Base-by-base conservation (phyloP, 2,329 filamentous ascomycete species). In the Pyrenochaeta sp. region DNA sequence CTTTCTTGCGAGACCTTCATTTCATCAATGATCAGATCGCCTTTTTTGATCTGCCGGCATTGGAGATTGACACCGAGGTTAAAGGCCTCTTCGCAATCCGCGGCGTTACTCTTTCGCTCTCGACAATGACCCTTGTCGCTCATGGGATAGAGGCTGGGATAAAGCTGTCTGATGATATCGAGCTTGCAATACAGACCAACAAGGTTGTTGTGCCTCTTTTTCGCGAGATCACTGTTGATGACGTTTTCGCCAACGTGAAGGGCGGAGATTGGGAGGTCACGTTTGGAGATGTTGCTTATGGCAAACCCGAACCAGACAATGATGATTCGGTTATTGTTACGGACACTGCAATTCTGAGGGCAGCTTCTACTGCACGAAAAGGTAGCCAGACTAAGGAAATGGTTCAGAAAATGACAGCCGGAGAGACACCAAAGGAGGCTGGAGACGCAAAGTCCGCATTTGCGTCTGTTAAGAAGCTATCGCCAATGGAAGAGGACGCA, bases 241-340 rank as follows among this genome's bases (percentile, higher is more conserved):
- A 82, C 47, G 76, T 80, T 8, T 81, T 76, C 55, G 77, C 73
- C n/a, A 81, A 80, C 55, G 59, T 81, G 34, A 82, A 82, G 57
- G 78, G 77, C 15, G 76, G 75, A n/a, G 65, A 77, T 7, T 63
- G 59, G 48, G 77, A 81, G 58, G 79, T 80, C 71, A 78, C 72
- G 0, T 79, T 80, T 53, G 74, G 70, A 6, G 48, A 51, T 14
- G 55, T 63, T 7, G 48, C 47, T 3, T 63, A 63, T 29, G 59
- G 59, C n/a, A 41, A 51, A 15, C 59, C 69, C 61, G 41, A 67
- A 63, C 28, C 50, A 27, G 69, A 75, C 47, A 60, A 60, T 10
- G 62, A 72, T 26, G 73, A 69, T 74, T 51, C 63, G 59, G 36
- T 78, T 2, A 71, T 79, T 35, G 63, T 74, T 3, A 65, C 67